Percentiles rank a stretch among this genome's conserved stretches.
Conservation (phyloP, 2,329 filamentous ascomycete genomes). For the Aureobasidium sp. region DNA sequence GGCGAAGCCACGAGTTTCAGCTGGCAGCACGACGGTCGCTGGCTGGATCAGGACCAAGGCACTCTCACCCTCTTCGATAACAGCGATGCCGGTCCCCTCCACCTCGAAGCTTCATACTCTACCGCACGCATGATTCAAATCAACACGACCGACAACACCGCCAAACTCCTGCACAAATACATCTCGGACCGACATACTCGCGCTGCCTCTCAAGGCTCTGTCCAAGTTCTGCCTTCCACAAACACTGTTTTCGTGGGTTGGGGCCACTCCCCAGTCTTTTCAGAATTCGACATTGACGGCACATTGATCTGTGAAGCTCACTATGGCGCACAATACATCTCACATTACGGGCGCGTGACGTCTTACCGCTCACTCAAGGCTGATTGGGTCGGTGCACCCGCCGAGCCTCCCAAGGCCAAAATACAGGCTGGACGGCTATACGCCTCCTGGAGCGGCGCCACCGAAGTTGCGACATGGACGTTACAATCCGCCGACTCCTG, state of each 20-base stretch:
- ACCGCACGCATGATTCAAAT: slow-evolving; percentile 19
- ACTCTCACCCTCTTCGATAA: slow-evolving; percentile 23
- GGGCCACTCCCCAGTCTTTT: slow-evolving; percentile 37
- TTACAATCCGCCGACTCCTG: slow-evolving; percentile 21
- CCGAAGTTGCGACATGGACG: slow-evolving; percentile 19
- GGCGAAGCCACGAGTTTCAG: slow-evolving; percentile 25
- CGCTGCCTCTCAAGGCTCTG: slow-evolving; percentile 44
- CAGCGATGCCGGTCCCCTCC: slow-evolving; percentile 38
- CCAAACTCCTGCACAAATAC: slow-evolving; percentile 24
- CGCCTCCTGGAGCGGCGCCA: slow-evolving; percentile 19
- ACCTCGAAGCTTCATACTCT: slow-evolving; percentile 27
- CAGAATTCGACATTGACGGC: slow-evolving; percentile 39
- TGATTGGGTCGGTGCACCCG: slow-evolving; percentile 14
- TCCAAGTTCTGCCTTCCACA: slow-evolving; percentile 43
- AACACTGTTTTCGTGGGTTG: slow-evolving; percentile 51
- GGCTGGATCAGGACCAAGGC: slow-evolving; percentile 25
- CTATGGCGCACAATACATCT: slow-evolving; percentile 31
- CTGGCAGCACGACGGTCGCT: slow-evolving; percentile 40
- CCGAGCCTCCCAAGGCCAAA: slow-evolving; percentile 29
- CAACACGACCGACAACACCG: slow-evolving; percentile 24
- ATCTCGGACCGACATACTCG: slow-evolving; percentile 30
- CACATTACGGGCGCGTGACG: slow-evolving; percentile 32
- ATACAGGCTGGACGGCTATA: slow-evolving; percentile 19
- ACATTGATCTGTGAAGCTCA: slow-evolving; percentile 47
- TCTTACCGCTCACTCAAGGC: slow-evolving; percentile 46